phyloP scores from a whole-genome alignment of 257 asterid species.

The Solanum medicagineum region DNA sequence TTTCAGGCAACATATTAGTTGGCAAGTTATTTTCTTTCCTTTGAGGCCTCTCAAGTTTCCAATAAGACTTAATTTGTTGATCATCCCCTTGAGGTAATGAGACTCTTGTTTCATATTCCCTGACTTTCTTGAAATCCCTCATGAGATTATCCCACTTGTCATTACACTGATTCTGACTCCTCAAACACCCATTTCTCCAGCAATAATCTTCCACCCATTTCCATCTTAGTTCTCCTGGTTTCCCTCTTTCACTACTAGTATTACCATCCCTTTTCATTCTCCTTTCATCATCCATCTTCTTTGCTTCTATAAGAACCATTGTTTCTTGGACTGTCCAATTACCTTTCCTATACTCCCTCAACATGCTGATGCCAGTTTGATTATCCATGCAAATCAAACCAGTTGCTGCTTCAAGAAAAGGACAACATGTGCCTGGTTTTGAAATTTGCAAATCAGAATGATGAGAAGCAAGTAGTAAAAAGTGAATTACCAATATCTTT shows the following conservation, averaged over 20 bases:
- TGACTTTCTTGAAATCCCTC: conserved; percentile 89
- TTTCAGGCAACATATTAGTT: conserved; percentile 65
- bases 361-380: conserved; percentile 8
- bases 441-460: background rate
- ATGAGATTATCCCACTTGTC: conserved; percentile 93
- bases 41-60: conserved; percentile 71
- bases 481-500: background rate
- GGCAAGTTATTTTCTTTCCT: conserved; percentile 72
- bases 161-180: conserved; percentile 94
- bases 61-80: conserved; percentile 30
- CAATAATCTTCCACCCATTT: conserved; percentile 96
- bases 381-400: conserved; percentile 32
- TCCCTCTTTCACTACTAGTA: conserved; percentile 18
- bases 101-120: conserved; percentile 45
- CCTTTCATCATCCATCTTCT: conserved; percentile 79
- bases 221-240: conserved; percentile 87
- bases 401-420: background rate
- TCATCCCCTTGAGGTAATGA: background rate
- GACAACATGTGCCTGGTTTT: background rate
- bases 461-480: background rate
- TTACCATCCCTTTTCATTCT: conserved; percentile 45
- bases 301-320: conserved; percentile 74
- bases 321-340: conserved; percentile 91
- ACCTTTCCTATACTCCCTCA: conserved; percentile 81
- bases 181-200: conserved; percentile 59